These are phyloP conservation scores for Rhinocladiella similis DNA, from an alignment of 2,329 filamentous ascomycete genomes.

Conservation along the genomic window DNA sequence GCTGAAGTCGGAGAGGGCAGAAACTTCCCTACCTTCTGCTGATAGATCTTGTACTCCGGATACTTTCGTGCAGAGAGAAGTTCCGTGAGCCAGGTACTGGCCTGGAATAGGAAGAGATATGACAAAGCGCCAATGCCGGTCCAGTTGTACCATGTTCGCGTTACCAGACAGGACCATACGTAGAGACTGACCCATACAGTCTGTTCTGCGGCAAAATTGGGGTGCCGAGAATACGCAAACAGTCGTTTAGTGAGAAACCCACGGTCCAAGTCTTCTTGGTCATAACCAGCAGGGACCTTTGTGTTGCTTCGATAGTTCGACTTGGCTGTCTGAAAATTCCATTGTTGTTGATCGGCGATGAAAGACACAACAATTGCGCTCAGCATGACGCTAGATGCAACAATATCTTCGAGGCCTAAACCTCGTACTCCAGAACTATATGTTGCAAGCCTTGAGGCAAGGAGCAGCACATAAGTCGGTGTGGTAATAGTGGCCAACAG, in stretches of 20 bases:
- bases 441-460: conserved; percentile 65
- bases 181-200: conserved; percentile 85
- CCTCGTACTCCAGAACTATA: conserved; percentile 43
- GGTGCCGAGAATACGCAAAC: conserved; percentile 86
- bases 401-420: conserved; percentile 41
- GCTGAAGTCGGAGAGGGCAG: conserved; percentile 56
- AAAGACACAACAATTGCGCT: conserved; percentile 66
- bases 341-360: conserved; percentile 90
- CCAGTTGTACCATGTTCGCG: conserved; percentile 74
- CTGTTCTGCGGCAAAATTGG: conserved; percentile 94
- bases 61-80: conserved; percentile 79
- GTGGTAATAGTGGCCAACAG: conserved; percentile 76
- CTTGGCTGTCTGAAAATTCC: conserved; percentile 85
- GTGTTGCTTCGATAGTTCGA: conserved; percentile 70
- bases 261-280: conserved; percentile 76
- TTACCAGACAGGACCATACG: conserved; percentile 79
- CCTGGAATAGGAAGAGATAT: conserved; percentile 82
- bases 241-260: conserved; percentile 84
- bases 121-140: conserved; percentile 66
- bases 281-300: conserved; percentile 65
- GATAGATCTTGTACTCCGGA: conserved; percentile 81
- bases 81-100: conserved; percentile 86
- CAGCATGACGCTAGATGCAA: conserved; percentile 57
- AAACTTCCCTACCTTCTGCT: conserved; percentile 79
- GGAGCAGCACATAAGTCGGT: conserved; percentile 80